Evolutionary conservation across 176 grass and related monocot genomes (phyloP).

Genomic region (Oryza australiensis): DNA sequence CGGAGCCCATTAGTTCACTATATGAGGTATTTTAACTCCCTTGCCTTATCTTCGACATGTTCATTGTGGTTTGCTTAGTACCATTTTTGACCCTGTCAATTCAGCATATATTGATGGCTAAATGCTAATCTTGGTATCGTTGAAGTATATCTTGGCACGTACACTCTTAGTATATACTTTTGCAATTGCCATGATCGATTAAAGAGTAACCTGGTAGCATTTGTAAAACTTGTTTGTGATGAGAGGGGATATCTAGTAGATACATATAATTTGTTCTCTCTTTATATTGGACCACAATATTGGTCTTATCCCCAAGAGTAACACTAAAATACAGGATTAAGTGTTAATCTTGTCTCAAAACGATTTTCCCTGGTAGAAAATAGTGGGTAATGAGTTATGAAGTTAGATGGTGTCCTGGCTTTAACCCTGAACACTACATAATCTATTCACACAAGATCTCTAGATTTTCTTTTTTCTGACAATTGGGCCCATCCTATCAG

Average conservation of each 20-base stretch:
- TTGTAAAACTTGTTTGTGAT: neutral
- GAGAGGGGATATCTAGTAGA: neutral
- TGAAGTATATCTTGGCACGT: neutral
- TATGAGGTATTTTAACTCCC: conserved; percentile 70
- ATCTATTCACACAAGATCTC: neutral
- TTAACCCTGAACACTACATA: neutral
- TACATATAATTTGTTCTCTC: neutral
- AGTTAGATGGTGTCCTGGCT: neutral
- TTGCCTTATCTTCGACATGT: conserved; percentile 6
- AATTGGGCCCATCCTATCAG: neutral
- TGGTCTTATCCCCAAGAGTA: neutral
- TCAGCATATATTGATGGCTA: conserved; percentile 2
- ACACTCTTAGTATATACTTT: neutral
- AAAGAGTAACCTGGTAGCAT: conserved; percentile 1
- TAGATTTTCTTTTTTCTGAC: neutral
- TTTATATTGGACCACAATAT: neutral
- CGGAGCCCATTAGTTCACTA: conserved; percentile 58
- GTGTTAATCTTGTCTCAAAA: neutral
- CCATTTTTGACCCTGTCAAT: neutral
- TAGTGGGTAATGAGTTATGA: neutral
- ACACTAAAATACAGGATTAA: neutral
- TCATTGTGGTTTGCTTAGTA: neutral
- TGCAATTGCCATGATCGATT: neutral
- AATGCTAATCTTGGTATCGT: neutral
- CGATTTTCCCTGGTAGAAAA: neutral